Evolutionary conservation across 805 yeast genomes (phyloP).

Genomic region (Monosporozyma unispora): DNA sequence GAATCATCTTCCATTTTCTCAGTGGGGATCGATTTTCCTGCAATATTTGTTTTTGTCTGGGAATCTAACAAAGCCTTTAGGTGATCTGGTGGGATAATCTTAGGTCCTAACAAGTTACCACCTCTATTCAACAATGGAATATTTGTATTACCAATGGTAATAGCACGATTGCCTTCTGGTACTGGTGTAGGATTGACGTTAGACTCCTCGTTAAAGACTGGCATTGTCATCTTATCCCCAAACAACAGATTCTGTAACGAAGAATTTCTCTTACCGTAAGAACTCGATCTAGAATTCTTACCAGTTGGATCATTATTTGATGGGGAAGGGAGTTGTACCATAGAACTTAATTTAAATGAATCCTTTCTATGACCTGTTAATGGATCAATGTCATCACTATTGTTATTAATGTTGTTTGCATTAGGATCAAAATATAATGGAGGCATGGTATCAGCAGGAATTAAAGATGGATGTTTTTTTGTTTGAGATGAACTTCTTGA

Average conservation of each 20-base stretch:
- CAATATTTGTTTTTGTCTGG: background rate
- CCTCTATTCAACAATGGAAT: background rate
- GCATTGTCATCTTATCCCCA: background rate
- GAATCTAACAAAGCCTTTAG: background rate
- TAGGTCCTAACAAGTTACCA: background rate
- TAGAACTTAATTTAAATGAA: background rate
- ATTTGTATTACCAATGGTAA: background rate
- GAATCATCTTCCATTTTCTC: background rate
- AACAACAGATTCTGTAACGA: slow-evolving; percentile 13
- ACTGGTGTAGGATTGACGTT: background rate
- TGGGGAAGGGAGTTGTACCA: background rate
- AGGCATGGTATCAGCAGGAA: background rate
- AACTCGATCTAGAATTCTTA: background rate
- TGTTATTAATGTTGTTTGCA: background rate
- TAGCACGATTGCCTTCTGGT: background rate
- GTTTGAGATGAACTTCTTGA: background rate
- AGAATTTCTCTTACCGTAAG: slow-evolving; percentile 16
- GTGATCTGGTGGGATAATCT: background rate
- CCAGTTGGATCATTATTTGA: background rate
- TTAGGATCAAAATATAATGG: background rate
- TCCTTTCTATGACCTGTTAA: background rate
- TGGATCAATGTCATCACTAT: background rate
- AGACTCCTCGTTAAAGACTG: background rate
- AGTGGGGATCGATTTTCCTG: background rate
- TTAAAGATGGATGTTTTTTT: background rate